These are phyloP conservation scores for Verticillium nonalfalfae DNA, from an alignment of 2,329 filamentous ascomycete genomes.

Conservation along the genomic window DNA sequence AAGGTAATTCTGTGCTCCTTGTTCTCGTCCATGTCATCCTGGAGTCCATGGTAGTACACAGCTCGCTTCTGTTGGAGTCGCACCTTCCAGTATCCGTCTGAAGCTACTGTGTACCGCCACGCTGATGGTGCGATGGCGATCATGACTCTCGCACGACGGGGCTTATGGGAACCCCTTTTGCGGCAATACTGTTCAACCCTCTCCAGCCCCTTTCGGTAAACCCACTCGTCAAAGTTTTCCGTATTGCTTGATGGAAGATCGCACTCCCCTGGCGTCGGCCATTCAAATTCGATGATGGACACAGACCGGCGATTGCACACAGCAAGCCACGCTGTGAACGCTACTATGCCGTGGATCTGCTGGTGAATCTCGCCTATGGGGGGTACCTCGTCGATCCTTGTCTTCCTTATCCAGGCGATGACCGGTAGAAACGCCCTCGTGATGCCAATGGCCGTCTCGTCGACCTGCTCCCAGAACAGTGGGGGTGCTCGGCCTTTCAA, in stretches of 20 bases:
- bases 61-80: constrained; percentile 14
- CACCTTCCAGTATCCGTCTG: constrained; percentile 15
- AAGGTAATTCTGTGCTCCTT: constrained; percentile 10
- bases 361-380: constrained; percentile 12
- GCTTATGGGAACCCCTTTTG: no score
- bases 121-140: constrained; percentile 21
- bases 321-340: constrained; percentile 23
- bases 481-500: constrained; percentile 15
- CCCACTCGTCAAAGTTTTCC: background rate
- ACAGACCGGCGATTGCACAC: constrained; percentile 16
- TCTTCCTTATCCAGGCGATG: constrained; percentile 11
- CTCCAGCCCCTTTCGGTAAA: background rate
- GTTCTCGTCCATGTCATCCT: constrained; percentile 14
- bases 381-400: background rate
- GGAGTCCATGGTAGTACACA: constrained; percentile 21
- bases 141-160: constrained; percentile 20
- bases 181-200: background rate
- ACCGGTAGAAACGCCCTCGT: constrained; percentile 17
- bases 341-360: constrained; percentile 19
- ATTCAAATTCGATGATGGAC: constrained; percentile 15
- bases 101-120: constrained; percentile 10
- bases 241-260: constrained; percentile 7
- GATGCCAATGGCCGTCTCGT: constrained; percentile 16
- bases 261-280: constrained; percentile 20
- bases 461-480: constrained; percentile 22